Conservation (phyloP, 139 green algal genomes). For the Monoraphidium neglectum region DNA sequence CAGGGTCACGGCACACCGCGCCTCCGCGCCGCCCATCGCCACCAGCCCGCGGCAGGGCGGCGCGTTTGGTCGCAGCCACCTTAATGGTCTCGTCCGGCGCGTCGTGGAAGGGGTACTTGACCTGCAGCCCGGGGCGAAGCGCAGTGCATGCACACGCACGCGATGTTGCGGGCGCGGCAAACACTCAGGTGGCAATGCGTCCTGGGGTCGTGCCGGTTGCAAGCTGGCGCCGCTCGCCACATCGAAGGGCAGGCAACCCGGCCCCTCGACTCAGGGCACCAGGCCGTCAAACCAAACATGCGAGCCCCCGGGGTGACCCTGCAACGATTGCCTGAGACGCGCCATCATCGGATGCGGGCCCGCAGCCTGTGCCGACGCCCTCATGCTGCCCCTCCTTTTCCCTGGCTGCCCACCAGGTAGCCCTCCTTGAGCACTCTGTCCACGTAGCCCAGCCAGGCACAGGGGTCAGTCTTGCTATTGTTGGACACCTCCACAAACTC, state of each 20-base stretch:
- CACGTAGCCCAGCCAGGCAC: slow-evolving; percentile 51
- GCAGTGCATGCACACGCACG: not conserved
- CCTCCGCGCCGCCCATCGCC: not conserved
- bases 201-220: not conserved
- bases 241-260: not conserved
- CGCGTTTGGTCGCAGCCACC: slow-evolving; percentile 6
- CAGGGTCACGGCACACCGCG: not conserved
- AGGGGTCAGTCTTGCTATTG: slow-evolving; percentile 55
- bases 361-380: not conserved
- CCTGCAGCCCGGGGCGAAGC: slow-evolving; percentile 14
- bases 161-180: not conserved
- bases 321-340: slow-evolving; percentile 1
- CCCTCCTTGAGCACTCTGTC: slow-evolving; percentile 18
- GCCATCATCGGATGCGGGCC: not conserved
- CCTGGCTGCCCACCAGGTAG: not conserved
- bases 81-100: slow-evolving; percentile 39
- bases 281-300: slow-evolving; percentile 8
- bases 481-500: slow-evolving; percentile 71
- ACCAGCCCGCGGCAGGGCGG: not conserved
- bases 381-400: not conserved
- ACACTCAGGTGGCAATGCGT: not conserved
- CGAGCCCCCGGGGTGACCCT: not conserved
- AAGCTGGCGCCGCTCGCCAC: not conserved
- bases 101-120: slow-evolving; percentile 65
- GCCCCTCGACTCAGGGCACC: not conserved